These are phyloP conservation scores for Talaromyces sp. DNA, from an alignment of 2,329 filamentous ascomycete species.

Conservation along the genomic window DNA sequence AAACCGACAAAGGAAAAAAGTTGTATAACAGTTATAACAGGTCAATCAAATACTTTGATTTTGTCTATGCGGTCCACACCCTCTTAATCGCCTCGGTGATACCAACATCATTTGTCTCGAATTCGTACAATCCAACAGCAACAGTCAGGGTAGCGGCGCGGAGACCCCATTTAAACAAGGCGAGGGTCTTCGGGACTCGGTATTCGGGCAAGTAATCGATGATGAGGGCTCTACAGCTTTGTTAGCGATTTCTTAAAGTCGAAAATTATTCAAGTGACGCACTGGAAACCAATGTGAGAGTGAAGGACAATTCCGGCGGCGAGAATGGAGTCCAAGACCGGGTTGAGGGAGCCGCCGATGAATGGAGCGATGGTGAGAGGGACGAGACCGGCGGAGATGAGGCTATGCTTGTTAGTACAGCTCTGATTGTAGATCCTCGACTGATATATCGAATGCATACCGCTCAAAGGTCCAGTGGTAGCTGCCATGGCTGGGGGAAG, in stretches of 20 bases:
- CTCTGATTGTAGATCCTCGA: neutral
- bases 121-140: conserved; percentile 90
- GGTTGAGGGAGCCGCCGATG: conserved; percentile 86
- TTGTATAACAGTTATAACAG: conserved; percentile 47
- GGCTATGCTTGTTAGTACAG: conserved; percentile 43
- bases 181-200: conserved; percentile 65
- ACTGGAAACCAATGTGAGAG: conserved; percentile 93
- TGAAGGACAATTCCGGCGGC: conserved; percentile 82
- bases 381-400: conserved; percentile 74
- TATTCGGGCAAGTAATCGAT: conserved; percentile 83
- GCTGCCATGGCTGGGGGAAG: conserved; percentile 78
- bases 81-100: conserved; percentile 84
- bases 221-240: conserved; percentile 59
- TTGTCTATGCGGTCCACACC: conserved; percentile 71
- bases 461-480: conserved; percentile 98
- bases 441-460: conserved; percentile 33
- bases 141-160: conserved; percentile 75
- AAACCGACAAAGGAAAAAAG: conserved; percentile 13
- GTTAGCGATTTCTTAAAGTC: neutral
- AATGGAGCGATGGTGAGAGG: conserved; percentile 89
- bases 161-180: conserved; percentile 70
- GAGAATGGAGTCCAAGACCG: conserved; percentile 78
- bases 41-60: conserved; percentile 79
- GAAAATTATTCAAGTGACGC: conserved; percentile 29
- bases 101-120: conserved; percentile 97